Percentiles rank a stretch among this genome's conserved stretches.
Conservation (phyloP, 495 filamentous ascomycete species). For the Amniculicola lignicola region DNA sequence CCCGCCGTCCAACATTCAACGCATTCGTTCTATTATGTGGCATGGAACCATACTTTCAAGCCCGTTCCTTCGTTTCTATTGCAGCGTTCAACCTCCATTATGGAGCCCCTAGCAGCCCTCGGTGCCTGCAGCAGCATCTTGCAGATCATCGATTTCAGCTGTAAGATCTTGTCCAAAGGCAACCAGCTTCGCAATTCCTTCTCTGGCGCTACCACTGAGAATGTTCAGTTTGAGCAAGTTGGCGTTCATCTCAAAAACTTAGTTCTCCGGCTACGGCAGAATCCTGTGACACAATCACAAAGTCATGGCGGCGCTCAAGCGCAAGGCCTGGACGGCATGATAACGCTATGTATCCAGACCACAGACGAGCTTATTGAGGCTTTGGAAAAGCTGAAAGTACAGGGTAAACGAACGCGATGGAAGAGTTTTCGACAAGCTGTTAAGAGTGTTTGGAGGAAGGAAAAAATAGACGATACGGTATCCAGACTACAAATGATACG, state of each 20-base stretch:
- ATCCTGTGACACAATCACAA: too few species aligned
- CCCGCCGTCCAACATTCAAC: too few species aligned
- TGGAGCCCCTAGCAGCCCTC: conserved; percentile 7
- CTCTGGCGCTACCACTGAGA: conserved; percentile 1
- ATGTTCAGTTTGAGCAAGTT: not conserved
- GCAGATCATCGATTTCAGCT: conserved; percentile 8
- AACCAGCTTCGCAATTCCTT: conserved; percentile 1
- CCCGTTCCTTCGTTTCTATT: too few species aligned
- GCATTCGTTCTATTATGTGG: too few species aligned
- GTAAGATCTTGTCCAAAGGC: conserved; percentile 5
- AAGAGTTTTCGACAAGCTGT: conserved; percentile 8
- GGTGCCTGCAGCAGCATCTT: not conserved
- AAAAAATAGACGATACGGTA: conserved; percentile 3
- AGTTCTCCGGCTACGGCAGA: not conserved
- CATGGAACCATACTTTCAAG: too few species aligned
- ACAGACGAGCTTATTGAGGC: conserved; percentile 3
- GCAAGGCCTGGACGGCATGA: not conserved
- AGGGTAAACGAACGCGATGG: conserved; percentile 1
- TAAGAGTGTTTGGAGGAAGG: conserved; percentile 11
- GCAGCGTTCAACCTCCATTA: not conserved
- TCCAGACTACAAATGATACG: not conserved
- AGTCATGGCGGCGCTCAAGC: not conserved
- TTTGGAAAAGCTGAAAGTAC: conserved; percentile 3
- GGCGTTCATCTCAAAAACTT: not conserved
- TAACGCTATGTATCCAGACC: not conserved